A percentile compares a stretch with the other conserved stretches of the same genome.
These are phyloP conservation scores for Eucalyptus dawsonii DNA, from an alignment of 345 rosid genomes.

Conservation along the genomic window DNA sequence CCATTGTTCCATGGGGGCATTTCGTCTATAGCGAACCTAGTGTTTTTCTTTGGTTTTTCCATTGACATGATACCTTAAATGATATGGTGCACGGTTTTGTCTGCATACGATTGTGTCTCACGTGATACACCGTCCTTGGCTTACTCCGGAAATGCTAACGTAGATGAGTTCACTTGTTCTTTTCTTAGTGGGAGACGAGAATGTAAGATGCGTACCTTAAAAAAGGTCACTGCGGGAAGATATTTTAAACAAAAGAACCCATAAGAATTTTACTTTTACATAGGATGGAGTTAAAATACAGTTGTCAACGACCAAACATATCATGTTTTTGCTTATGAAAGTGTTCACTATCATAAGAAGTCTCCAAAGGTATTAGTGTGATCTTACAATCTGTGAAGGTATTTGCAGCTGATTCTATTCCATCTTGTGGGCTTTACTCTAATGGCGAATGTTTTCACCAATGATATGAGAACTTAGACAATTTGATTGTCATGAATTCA, in stretches of 20 bases:
- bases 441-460: background rate
- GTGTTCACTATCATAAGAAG: background rate
- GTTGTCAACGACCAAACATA: background rate
- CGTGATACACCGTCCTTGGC: background rate
- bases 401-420: background rate
- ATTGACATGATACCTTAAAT: background rate
- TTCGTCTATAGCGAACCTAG: background rate
- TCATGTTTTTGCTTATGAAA: background rate
- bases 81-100: background rate
- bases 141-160: background rate
- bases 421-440: background rate
- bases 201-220: background rate
- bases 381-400: background rate
- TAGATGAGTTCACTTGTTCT: background rate
- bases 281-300: background rate
- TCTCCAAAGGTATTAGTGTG: background rate
- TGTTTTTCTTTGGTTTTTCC: background rate
- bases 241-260: background rate
- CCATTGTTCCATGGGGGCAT: background rate
- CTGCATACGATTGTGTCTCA: background rate
- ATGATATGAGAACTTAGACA: background rate
- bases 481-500: background rate
- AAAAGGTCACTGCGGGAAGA: background rate
- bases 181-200: background rate
- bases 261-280: no score